These are phyloP conservation scores for Aspergillus sclerotioniger DNA, from an alignment of 495 filamentous ascomycete species.

Conservation along the genomic window DNA sequence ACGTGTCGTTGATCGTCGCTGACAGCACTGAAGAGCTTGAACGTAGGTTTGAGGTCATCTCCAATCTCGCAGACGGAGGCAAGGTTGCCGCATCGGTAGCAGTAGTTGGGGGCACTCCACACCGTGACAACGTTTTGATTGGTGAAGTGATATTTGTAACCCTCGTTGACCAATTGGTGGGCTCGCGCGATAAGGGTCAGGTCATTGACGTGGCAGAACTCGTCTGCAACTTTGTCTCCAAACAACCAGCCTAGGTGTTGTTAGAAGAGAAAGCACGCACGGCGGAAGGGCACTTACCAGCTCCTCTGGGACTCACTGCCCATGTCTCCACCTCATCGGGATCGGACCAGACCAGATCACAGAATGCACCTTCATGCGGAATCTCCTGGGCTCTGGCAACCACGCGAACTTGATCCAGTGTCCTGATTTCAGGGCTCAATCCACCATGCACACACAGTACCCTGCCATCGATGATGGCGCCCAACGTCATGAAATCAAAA, in stretches of 20 bases:
- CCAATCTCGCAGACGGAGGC: conserved; percentile 94
- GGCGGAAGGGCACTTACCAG: conserved; percentile 45
- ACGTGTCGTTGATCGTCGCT: conserved; percentile 88
- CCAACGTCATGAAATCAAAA: conserved; percentile 95
- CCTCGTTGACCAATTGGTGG: conserved; percentile 96
- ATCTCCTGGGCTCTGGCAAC: conserved; percentile 97
- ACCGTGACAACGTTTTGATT: conserved; percentile 98
- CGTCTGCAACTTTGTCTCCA: conserved; percentile 94
- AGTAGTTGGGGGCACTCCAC: conserved; percentile 58
- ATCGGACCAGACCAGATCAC: conserved; percentile 97
- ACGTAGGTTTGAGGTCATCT: conserved; percentile 78
- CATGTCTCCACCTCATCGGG: conserved; percentile 98
- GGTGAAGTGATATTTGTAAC: conserved; percentile 96
- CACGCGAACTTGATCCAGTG: conserved; percentile 94
- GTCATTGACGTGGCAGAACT: conserved; percentile 98
- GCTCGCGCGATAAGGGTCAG: conserved; percentile 92
- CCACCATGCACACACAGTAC: conserved; percentile 97
- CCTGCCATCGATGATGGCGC: conserved; percentile 94
- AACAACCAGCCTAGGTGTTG: conserved; percentile 75
- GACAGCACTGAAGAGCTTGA: conserved; percentile 93
- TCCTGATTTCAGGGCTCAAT: conserved; percentile 93
- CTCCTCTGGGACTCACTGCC: conserved; percentile 92
- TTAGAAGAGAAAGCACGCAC: not conserved
- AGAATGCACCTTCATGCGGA: conserved; percentile 96
- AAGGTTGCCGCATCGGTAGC: conserved; percentile 64